Evolutionary conservation across 2,329 filamentous ascomycete species (phyloP), one percentile per base, ranked within the genome.

Genomic region (Cladosporium sp.): DNA sequence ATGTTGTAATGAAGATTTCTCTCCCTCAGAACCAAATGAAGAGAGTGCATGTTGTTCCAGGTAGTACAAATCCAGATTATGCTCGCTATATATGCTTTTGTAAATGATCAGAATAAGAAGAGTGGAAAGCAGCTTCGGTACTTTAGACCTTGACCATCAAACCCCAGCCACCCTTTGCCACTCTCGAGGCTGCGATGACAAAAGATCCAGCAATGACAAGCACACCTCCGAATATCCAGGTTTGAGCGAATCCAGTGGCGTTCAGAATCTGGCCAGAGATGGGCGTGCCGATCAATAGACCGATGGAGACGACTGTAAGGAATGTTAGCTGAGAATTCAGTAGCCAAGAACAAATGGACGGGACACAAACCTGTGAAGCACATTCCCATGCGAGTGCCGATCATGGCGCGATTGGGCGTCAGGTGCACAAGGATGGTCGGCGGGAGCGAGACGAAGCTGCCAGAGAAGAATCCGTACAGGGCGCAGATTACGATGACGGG

Each of bases 381-480:
- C 79, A 84, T 83, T 0, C 83, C 82, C 64, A 85, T 72, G 3
- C 81, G 70, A n/a, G 78, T 80, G 0, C 79, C 79, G 49, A 81
- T 78, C 62, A 79, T 71, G 4, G 73, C 72, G 14, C 77, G 64
- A 49, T 75, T 74, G 22, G 71, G 68, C 8, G 72, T 75, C 20
- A 80, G 61, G n/a, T 69, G 63, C 0, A 80, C 76, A 17, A 78
- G 73, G 14, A 80, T 75, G 0, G 77, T 78, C 0, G 78, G 76
- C 3, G 78, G 76, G 7, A 81, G 58, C 9, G 69, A 73, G 22
- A 81, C 78, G 43, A 80, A 75, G 1, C 73, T 72, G 5, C 78
- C 78, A 0, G 73, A 76, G 69, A 78, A 80, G 71, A 80, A 80
- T 1, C 78, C 78, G 59, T 80, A 80, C 9, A 80, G 73, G 0